phyloP scores from a whole-genome alignment of 257 asterid genomes.

The Cinchona pubescens region DNA sequence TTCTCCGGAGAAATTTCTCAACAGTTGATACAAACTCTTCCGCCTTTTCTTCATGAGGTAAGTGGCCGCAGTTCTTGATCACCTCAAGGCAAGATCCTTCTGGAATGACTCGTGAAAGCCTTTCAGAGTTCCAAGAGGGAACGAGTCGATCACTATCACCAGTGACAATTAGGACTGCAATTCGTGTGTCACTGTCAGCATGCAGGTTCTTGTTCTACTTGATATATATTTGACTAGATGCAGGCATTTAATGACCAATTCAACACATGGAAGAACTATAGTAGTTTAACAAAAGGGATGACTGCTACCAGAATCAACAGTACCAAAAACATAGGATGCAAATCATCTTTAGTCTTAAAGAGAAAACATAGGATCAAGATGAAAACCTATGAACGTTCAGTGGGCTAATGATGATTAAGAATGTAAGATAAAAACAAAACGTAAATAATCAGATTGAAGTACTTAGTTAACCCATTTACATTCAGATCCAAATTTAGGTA shows the following conservation, averaged over 20 bases:
- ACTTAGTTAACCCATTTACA: not conserved
- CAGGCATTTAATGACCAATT: not conserved
- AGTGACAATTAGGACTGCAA: conserved; percentile 74
- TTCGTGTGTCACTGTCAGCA: conserved; percentile 16
- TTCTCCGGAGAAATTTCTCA: conserved; percentile 52
- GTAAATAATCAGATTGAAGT: not conserved
- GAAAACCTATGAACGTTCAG: not conserved
- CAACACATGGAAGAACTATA: not conserved
- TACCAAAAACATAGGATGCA: not conserved
- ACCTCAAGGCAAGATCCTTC: conserved; percentile 60
- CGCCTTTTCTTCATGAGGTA: conserved; percentile 90
- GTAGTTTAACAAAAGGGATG: not conserved
- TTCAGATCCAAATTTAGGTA: not conserved
- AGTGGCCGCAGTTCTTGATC: conserved; percentile 88
- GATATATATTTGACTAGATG: not conserved
- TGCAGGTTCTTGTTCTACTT: not conserved
- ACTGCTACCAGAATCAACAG: not conserved
- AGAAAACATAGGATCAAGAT: not conserved
- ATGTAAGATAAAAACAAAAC: not conserved
- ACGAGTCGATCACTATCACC: conserved; percentile 93
- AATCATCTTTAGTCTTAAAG: not conserved
- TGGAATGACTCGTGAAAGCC: conserved; percentile 79
- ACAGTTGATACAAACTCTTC: conserved; percentile 72
- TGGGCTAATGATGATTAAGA: not conserved
- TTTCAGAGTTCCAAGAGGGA: conserved; percentile 81